These are phyloP conservation scores for Puccinia hordei DNA, from an alignment of 1,284 basidiomycete genomes.

Conservation along the genomic window DNA sequence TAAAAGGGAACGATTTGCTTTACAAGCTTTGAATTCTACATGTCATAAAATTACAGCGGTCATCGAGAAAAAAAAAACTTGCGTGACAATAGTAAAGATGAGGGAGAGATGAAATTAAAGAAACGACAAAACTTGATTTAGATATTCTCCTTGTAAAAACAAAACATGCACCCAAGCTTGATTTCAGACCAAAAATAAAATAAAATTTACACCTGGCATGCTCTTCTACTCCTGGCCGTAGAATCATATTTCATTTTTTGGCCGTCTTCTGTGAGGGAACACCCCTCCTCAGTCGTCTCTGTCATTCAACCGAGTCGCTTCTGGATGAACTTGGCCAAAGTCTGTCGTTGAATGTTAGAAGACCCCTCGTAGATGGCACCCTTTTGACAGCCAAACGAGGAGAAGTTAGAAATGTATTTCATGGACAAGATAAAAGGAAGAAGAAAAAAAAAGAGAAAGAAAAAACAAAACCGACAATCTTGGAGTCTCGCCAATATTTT, in stretches of 20 bases:
- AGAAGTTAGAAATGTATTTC: not conserved
- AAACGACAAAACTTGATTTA: not conserved
- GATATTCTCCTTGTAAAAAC: too few relatives aligned
- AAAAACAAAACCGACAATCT: constrained; percentile 64
- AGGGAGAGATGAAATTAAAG: not conserved
- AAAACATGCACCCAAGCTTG: too few relatives aligned
- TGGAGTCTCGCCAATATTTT: constrained; percentile 80
- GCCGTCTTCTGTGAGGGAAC: too few relatives aligned
- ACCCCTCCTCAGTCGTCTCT: too few relatives aligned
- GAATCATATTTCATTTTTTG: too few relatives aligned
- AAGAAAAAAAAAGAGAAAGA: too few relatives aligned
- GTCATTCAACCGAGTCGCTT: constrained; percentile 21
- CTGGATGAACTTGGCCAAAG: constrained; percentile 74
- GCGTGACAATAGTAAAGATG: not conserved
- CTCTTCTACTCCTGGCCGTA: too few relatives aligned
- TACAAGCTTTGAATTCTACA: not conserved
- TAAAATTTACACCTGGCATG: too few relatives aligned
- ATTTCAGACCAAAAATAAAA: too few relatives aligned
- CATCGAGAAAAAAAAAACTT: not conserved
- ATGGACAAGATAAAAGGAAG: not conserved
- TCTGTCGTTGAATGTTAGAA: constrained; percentile 93
- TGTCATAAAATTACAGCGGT: not conserved
- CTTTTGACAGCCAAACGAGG: constrained; percentile 55
- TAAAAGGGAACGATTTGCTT: too few relatives aligned
- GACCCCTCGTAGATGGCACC: constrained; percentile 95